Conservation (phyloP, 2,329 filamentous ascomycete species). For the Arthrinium puccinioides region DNA sequence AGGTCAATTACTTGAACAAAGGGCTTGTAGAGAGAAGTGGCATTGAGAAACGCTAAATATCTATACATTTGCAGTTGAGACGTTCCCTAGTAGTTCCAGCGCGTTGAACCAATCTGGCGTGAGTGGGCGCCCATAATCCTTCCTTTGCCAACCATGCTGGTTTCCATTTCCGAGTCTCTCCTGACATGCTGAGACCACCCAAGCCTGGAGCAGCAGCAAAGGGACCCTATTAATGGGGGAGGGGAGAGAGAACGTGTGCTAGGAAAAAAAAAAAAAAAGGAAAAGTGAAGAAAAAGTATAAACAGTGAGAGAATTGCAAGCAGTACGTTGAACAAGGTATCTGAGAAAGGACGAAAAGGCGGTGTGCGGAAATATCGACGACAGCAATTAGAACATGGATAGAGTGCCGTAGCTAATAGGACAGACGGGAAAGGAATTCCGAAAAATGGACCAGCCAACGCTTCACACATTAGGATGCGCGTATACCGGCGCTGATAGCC, state of each 20-base stretch:
- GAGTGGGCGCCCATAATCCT: conserved; percentile 14
- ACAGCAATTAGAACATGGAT: conserved; percentile 30
- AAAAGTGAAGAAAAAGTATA: conserved; percentile 9
- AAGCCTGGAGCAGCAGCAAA: conserved; percentile 14
- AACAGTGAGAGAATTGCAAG: conserved; percentile 12
- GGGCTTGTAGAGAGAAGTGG: too few species aligned
- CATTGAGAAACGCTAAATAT: conserved; percentile 4
- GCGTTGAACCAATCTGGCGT: conserved; percentile 19
- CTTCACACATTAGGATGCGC: conserved; percentile 30
- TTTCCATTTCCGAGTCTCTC: conserved; percentile 8
- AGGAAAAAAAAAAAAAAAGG: conserved; percentile 12
- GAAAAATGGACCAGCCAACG: conserved; percentile 28
- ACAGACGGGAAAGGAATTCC: conserved; percentile 36
- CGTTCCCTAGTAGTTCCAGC: conserved; percentile 12
- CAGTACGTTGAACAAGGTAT: conserved; percentile 58
- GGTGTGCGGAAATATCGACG: conserved; percentile 18
- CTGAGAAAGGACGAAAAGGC: conserved; percentile 29
- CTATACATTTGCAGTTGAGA: conserved; percentile 20
- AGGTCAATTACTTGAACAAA: too few species aligned
- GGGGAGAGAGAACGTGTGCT: conserved; percentile 5
- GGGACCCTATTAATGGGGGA: too few species aligned
- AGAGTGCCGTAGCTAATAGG: conserved; percentile 39
- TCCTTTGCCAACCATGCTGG: conserved; percentile 12
- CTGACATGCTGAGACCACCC: conserved; percentile 13
- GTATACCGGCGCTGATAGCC: conserved; percentile 15